These are phyloP conservation scores for Vigna hirtella DNA, from an alignment of 306 rosid species.

Conservation along the genomic window DNA sequence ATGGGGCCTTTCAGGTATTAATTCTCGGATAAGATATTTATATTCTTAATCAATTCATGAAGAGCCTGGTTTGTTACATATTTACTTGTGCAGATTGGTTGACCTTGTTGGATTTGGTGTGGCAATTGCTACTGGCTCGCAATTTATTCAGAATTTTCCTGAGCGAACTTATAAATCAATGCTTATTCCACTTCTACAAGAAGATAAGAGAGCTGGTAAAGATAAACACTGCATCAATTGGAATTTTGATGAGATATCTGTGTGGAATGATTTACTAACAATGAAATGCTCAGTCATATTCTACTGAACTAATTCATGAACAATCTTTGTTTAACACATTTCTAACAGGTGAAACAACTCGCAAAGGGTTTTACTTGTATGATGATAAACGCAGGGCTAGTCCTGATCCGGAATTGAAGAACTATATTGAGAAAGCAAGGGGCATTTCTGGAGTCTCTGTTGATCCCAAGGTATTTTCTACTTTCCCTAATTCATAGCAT, in stretches of 20 bases:
- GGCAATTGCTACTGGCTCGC: conserved; percentile 76
- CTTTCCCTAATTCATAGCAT: conserved; percentile 21
- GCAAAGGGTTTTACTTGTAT: conserved; percentile 84
- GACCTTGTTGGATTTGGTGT: conserved; percentile 96
- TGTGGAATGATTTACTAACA: background rate
- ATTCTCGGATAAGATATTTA: conserved; percentile 28
- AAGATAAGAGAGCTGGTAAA: conserved; percentile 87
- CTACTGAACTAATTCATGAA: conserved; percentile 11
- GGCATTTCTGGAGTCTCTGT: conserved; percentile 69
- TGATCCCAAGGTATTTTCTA: conserved; percentile 74
- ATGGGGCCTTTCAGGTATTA: conserved; percentile 98
- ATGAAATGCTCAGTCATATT: background rate
- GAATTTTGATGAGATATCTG: conserved; percentile 23
- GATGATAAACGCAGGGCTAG: conserved; percentile 76
- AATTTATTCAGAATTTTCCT: conserved; percentile 69
- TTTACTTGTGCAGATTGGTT: conserved; percentile 65
- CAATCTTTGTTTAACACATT: conserved; percentile 20
- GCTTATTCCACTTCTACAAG: conserved; percentile 91
- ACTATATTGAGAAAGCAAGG: conserved; percentile 87
- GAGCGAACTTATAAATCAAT: conserved; percentile 82
- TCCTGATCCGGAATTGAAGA: conserved; percentile 86
- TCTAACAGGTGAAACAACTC: conserved; percentile 75
- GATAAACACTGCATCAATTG: conserved; percentile 32
- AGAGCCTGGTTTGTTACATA: conserved; percentile 36
- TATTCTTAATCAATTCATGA: conserved; percentile 16